Percentiles rank a stretch among this genome's conserved stretches.
phyloP scores from a whole-genome alignment of 2,329 filamentous ascomycete species.

The Aspergillus tanneri region DNA sequence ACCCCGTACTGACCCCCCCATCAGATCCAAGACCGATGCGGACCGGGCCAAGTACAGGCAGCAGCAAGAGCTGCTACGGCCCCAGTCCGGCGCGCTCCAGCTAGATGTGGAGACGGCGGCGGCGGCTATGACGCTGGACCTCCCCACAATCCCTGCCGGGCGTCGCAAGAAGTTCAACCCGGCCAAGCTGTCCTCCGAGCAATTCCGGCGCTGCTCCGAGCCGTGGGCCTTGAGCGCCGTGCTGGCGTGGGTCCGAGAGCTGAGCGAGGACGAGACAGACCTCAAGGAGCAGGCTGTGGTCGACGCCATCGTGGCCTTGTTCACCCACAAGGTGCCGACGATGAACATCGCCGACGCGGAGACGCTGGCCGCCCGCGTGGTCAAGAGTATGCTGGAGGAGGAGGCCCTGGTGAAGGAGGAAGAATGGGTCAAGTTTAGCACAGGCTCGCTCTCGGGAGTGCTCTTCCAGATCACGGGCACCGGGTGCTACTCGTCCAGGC shows the following conservation, averaged over 20 bases:
- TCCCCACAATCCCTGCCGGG: conserved; percentile 77
- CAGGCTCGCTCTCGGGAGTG: conserved; percentile 78
- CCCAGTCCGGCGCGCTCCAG: conserved; percentile 44
- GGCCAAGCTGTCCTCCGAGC: conserved; percentile 73
- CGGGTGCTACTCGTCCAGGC: conserved; percentile 83
- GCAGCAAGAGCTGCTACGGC: conserved; percentile 54
- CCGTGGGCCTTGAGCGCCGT: conserved; percentile 94
- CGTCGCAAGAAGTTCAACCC: conserved; percentile 82
- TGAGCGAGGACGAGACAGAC: conserved; percentile 89
- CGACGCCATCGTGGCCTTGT: conserved; percentile 82
- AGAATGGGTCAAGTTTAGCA: conserved; percentile 94
- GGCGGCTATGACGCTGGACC: conserved; percentile 67
- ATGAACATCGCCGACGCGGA: conserved; percentile 99
- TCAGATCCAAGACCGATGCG: conserved; percentile 90
- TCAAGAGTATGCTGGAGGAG: conserved; percentile 74
- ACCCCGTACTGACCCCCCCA: conserved; percentile 75
- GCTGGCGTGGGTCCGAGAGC: conserved; percentile 78
- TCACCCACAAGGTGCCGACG: conserved; percentile 91
- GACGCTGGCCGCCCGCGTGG: conserved; percentile 72
- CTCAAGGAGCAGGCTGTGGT: conserved; percentile 80
- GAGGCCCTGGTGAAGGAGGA: conserved; percentile 82
- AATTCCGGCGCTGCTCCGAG: conserved; percentile 81
- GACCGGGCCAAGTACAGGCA: conserved; percentile 60
- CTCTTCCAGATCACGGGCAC: conserved; percentile 88
- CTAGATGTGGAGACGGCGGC: conserved; percentile 53